A percentile compares a stretch with the other conserved stretches of the same genome.
Conservation (phyloP, 352 stramenopile genomes). For the Globisporangium radiosum region DNA sequence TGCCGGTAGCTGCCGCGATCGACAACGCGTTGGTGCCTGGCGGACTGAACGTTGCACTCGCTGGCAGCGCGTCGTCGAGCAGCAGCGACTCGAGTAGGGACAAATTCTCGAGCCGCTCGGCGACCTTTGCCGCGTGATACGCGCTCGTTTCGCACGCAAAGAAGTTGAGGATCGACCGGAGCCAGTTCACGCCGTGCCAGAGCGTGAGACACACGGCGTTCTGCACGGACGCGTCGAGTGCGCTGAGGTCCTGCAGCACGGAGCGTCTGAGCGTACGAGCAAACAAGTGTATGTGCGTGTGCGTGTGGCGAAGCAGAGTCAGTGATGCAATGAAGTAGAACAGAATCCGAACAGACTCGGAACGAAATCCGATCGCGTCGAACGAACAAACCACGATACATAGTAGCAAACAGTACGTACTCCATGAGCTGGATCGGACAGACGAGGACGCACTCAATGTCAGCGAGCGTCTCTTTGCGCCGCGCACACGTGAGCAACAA, state of each 20-base stretch:
- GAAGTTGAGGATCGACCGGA: slow-evolving; percentile 52
- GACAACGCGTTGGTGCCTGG: slow-evolving; percentile 7
- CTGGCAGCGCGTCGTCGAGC: slow-evolving; percentile 23
- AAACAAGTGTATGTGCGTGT: background rate
- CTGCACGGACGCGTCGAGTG: slow-evolving; percentile 25
- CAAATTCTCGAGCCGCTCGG: slow-evolving; percentile 37
- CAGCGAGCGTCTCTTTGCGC: slow-evolving; percentile 17
- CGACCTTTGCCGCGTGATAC: slow-evolving; percentile 27
- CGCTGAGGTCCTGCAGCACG: slow-evolving; percentile 34
- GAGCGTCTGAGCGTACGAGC: slow-evolving; percentile 19
- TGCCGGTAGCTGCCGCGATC: slow-evolving; percentile 2
- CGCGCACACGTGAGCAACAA: slow-evolving; percentile 38
- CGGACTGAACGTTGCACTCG: slow-evolving; percentile 23
- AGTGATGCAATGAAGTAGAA: background rate
- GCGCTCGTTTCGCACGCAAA: slow-evolving; percentile 29
- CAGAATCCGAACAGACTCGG: background rate
- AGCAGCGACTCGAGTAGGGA: slow-evolving; percentile 34
- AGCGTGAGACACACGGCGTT: slow-evolving; percentile 36
- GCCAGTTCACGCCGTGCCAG: slow-evolving; percentile 60
- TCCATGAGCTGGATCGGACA: slow-evolving; percentile 56
- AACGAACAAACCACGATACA: too few species aligned
- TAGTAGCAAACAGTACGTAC: slow-evolving; percentile 20
- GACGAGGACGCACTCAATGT: slow-evolving; percentile 44
- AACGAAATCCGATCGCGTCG: background rate
- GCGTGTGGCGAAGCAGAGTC: background rate